Evolutionary conservation across 108 stramenopile species (phyloP).

Genomic region (Nannochloropsis salina): DNA sequence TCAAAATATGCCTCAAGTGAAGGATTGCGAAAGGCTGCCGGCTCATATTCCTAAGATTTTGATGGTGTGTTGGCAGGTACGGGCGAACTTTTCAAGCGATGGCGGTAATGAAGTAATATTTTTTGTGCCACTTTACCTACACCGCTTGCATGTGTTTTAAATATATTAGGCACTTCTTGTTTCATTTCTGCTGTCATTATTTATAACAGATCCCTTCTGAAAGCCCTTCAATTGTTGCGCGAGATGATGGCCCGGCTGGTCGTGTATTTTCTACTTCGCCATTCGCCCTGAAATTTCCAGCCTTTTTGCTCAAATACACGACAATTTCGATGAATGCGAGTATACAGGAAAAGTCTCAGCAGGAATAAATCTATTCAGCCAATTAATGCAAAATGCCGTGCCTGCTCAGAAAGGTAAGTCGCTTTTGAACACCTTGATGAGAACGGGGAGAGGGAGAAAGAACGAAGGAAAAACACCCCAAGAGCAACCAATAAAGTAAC

Average conservation of each 20-base stretch:
- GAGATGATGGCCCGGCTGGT: background rate
- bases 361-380: background rate
- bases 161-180: too few species aligned
- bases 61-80: background rate
- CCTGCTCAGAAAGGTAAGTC: background rate
- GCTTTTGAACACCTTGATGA: background rate
- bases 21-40: background rate
- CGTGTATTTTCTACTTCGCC: background rate
- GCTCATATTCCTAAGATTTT: background rate
- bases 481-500: background rate
- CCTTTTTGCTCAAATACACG: background rate
- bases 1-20: background rate
- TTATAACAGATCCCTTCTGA: background rate
- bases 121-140: too few species aligned
- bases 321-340: background rate
- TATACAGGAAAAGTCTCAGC: background rate
- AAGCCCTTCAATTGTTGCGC: background rate
- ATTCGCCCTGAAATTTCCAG: background rate
- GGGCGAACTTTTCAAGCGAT: too few species aligned
- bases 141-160: too few species aligned
- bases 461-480: background rate
- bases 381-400: background rate
- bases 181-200: too few species aligned
- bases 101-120: too few species aligned
- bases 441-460: background rate